These are phyloP conservation scores for Theileria parva DNA, from an alignment of 169 alveolate species.

Conservation along the genomic window DNA sequence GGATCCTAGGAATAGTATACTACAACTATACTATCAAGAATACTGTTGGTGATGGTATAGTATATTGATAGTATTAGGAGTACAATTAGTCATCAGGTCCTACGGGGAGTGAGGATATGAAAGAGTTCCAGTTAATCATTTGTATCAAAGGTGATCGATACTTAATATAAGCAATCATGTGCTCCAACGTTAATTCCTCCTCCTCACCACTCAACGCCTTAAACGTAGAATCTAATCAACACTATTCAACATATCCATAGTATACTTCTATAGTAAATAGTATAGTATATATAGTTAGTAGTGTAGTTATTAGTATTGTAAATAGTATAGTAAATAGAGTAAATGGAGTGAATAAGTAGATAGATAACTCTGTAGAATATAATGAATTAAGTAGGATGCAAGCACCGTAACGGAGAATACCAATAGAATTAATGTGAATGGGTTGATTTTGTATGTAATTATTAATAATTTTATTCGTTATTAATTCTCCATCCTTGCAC, in stretches of 20 bases:
- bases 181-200: constrained; percentile 44
- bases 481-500: background rate
- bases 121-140: constrained; percentile 64
- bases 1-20: too few relatives aligned
- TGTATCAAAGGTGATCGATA: constrained; percentile 57
- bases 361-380: too few relatives aligned
- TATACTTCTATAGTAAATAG: background rate
- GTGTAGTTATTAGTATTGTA: too few relatives aligned
- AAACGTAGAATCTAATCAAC: constrained; percentile 37
- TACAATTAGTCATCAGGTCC: constrained; percentile 52
- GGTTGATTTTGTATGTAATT: background rate
- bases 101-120: constrained; percentile 51
- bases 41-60: too few relatives aligned
- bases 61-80: too few relatives aligned
- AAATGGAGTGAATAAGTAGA: too few relatives aligned
- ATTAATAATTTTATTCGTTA: too few relatives aligned
- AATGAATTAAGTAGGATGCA: too few relatives aligned
- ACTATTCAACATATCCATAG: background rate
- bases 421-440: background rate
- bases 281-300: too few relatives aligned
- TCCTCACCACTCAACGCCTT: constrained; percentile 55
- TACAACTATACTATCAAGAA: too few relatives aligned
- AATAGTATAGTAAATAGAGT: too few relatives aligned
- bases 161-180: constrained; percentile 50
- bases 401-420: background rate